Percentiles rank a stretch among this genome's conserved stretches.
Conservation (phyloP, 2,329 filamentous ascomycete genomes). For the Ampelomyces quisqualis region DNA sequence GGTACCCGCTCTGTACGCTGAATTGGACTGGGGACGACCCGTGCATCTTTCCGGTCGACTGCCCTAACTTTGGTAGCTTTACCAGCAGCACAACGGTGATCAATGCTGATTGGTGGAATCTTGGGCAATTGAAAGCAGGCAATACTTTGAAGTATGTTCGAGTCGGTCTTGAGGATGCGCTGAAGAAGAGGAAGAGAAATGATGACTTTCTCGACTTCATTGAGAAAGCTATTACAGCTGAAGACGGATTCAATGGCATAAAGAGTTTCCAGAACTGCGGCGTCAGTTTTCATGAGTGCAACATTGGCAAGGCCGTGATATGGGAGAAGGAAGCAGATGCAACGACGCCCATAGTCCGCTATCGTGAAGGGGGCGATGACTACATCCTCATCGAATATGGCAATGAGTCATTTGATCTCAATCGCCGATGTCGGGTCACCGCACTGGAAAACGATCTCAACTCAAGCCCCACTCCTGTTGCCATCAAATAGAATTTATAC, state of each 20-base stretch:
- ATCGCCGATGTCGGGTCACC: conserved; percentile 58
- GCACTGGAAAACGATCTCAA: conserved; percentile 53
- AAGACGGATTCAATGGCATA: conserved; percentile 18
- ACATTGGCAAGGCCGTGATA: conserved; percentile 32
- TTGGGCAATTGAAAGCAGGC: conserved; percentile 63
- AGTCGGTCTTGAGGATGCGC: conserved; percentile 55
- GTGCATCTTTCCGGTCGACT: conserved; percentile 61
- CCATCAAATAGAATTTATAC: conserved; percentile 46
- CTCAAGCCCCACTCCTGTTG: conserved; percentile 42
- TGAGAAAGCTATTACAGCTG: conserved; percentile 41
- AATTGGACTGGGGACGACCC: conserved; percentile 64
- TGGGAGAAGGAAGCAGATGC: conserved; percentile 29
- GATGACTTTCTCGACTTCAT: conserved; percentile 51
- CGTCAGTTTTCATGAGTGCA: conserved; percentile 26
- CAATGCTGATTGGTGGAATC: conserved; percentile 60
- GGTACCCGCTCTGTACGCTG: conserved; percentile 59
- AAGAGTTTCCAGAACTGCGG: conserved; percentile 30
- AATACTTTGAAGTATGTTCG: conserved; percentile 55
- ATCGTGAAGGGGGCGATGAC: conserved; percentile 44
- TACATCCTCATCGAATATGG: conserved; percentile 61
- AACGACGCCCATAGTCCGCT: conserved; percentile 15
- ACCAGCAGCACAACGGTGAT: conserved; percentile 58
- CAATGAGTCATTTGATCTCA: conserved; percentile 57
- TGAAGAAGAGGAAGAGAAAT: conserved; percentile 47
- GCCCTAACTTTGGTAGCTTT: conserved; percentile 63